Evolutionary conservation across 345 rosid genomes (phyloP).

Genomic region (Jatropha curcas): DNA sequence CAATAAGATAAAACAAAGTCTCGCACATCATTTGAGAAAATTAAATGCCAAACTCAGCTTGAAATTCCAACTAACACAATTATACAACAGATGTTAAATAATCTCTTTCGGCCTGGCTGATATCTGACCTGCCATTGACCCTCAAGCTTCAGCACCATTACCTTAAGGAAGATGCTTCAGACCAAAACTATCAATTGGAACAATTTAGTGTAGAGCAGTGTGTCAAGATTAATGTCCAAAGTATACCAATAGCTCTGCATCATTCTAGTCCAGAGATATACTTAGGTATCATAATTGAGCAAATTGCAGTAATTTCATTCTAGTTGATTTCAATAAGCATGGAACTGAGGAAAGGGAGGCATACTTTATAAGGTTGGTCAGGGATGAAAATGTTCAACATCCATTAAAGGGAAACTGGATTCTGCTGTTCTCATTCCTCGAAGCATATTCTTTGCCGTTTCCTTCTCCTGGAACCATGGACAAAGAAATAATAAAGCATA

Average conservation of each 20-base stretch:
- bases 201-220: neutral
- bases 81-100: neutral
- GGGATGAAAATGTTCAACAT: slow-evolving; percentile 70
- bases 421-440: slow-evolving; percentile 66
- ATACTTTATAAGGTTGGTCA: slow-evolving; percentile 21
- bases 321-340: neutral
- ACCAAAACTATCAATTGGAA: neutral
- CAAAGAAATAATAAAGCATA: slow-evolving; percentile 7
- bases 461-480: slow-evolving; percentile 72
- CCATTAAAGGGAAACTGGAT: slow-evolving; percentile 67
- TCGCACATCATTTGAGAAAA: neutral
- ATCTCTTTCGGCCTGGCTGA: neutral
- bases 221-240: neutral
- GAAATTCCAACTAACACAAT: neutral
- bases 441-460: slow-evolving; percentile 79
- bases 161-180: neutral
- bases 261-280: neutral
- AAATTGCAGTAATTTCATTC: neutral
- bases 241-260: neutral
- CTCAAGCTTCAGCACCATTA: neutral
- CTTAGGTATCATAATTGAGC: neutral
- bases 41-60: neutral
- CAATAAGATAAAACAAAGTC: neutral
- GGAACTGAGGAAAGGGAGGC: neutral
- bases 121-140: neutral